Evolutionary conservation across 495 filamentous ascomycete genomes (phyloP), one percentile per base, ranked within the genome.

Genomic region (Xylaria acuta): DNA sequence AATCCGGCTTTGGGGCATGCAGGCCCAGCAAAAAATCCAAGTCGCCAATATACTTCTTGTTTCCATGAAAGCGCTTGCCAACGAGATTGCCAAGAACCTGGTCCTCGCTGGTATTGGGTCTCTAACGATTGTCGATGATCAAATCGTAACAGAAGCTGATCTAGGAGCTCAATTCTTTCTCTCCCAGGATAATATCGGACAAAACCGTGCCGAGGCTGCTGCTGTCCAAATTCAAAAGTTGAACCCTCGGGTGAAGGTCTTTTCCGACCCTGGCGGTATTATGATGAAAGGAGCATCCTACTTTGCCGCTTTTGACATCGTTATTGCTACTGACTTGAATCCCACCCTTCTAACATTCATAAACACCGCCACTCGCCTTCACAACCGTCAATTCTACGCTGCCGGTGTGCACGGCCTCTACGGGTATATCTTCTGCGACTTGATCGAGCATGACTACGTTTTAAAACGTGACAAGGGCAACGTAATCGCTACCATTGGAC

Each of bases 31-130:
- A 72, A 94, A 93, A 74, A 92, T 97, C 72, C 94, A 96, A 71
- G 93, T 88, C 40, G 94, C 96, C 63, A 94, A 94, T 75, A 93
- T 99, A 75, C 91, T 98, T 67, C 87, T 99, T 14, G 91, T 98
- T 73, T 92, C 90, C 27, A 90, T 97, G 81, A 92, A 90, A 76
- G 94, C 94, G 5, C 89, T 99, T n/a, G 93, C 92, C 27, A 97
- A 94, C 79, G 96, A 99, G 79, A 90, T 98, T 51, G 95, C 96
- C 54, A 99, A 99, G 81, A 98, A 98, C 77, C 89, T 99, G n/a
- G 96, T 97, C 53, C 85, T 99, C 9, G 95, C 97, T 32, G 96
- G 96, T 22, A 94, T 99, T 73, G 93, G 93, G 60, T 95, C 94
- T 11, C 84, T 99, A 41, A 98, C 97, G 8, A 90, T 99, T 69